These are phyloP conservation scores for Aspergillus homomorphus DNA, from an alignment of 495 filamentous ascomycete genomes.

Conservation along the genomic window DNA sequence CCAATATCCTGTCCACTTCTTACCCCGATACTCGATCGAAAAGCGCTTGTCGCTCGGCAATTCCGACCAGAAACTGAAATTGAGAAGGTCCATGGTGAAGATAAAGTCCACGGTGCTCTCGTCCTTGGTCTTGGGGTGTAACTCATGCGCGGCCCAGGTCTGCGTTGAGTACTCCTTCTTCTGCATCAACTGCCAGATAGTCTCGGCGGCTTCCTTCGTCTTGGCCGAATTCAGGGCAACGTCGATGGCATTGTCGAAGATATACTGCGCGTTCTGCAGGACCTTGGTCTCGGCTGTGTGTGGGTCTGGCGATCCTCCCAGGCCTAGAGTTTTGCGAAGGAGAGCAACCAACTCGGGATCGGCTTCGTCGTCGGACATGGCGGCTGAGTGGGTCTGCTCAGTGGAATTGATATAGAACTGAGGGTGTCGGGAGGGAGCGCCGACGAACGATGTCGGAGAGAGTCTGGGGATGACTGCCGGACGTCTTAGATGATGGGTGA, in stretches of 20 bases:
- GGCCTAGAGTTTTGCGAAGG: slow-evolving; percentile 72
- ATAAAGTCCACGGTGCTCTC: slow-evolving; percentile 82
- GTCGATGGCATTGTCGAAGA: slow-evolving; percentile 92
- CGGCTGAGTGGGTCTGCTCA: not conserved
- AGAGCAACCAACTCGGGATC: slow-evolving; percentile 86
- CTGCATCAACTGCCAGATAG: slow-evolving; percentile 77
- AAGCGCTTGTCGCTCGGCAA: slow-evolving; percentile 61
- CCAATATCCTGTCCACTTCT: slow-evolving; percentile 91
- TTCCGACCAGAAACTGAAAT: slow-evolving; percentile 95
- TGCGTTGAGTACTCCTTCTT: slow-evolving; percentile 77
- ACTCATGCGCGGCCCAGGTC: slow-evolving; percentile 81
- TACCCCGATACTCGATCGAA: slow-evolving; percentile 73
- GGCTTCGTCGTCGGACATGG: slow-evolving; percentile 84
- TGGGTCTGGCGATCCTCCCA: slow-evolving; percentile 51
- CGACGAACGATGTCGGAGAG: not conserved
- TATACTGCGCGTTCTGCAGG: slow-evolving; percentile 74
- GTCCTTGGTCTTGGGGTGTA: slow-evolving; percentile 82
- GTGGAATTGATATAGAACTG: not conserved
- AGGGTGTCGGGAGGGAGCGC: not conserved
- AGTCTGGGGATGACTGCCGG: not conserved
- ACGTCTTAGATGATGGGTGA: not conserved
- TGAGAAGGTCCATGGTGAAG: slow-evolving; percentile 93
- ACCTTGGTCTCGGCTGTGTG: slow-evolving; percentile 68
- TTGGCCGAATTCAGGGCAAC: slow-evolving; percentile 76
- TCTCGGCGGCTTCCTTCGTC: slow-evolving; percentile 75